phyloP scores from a whole-genome alignment of 805 yeast genomes.

The Barnettozyma populi region DNA sequence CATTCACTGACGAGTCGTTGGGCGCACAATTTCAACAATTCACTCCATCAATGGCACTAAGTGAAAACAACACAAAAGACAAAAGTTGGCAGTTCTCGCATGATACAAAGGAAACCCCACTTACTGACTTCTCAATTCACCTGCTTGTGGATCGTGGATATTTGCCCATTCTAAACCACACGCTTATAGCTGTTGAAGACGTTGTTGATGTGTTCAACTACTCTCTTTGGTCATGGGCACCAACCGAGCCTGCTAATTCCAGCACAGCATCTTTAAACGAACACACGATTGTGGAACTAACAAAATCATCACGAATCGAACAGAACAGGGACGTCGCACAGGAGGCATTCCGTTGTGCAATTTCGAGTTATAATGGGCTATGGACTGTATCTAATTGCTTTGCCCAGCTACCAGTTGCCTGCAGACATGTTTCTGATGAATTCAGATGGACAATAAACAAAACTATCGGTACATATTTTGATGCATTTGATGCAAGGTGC shows the following conservation, averaged over 20 bases:
- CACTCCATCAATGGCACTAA: not conserved
- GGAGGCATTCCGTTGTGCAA: slow-evolving; percentile 43
- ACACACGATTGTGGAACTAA: no score
- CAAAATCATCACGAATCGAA: not conserved
- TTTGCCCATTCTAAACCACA: slow-evolving; percentile 54
- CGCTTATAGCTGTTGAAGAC: slow-evolving; percentile 22
- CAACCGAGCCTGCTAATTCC: slow-evolving; percentile 40
- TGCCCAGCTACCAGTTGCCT: slow-evolving; percentile 42
- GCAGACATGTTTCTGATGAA: slow-evolving; percentile 39
- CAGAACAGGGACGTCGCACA: slow-evolving; percentile 4
- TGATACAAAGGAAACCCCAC: slow-evolving; percentile 40
- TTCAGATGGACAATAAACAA: slow-evolving; percentile 40
- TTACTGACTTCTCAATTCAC: slow-evolving; percentile 33
- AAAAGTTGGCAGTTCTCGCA: slow-evolving; percentile 35
- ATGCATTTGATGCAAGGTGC: slow-evolving; percentile 16
- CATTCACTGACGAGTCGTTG: not conserved
- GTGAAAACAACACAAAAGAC: slow-evolving; percentile 6
- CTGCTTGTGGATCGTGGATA: slow-evolving; percentile 50
- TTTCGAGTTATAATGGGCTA: slow-evolving; percentile 33
- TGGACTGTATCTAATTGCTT: slow-evolving; percentile 72
- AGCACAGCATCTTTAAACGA: not conserved
- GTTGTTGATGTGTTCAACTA: slow-evolving; percentile 29
- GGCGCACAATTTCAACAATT: not conserved
- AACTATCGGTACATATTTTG: slow-evolving; percentile 38
- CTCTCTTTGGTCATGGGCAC: slow-evolving; percentile 73